Base-by-base conservation (phyloP, 805 yeast genomes). In the Suhomyces xylopsoci region DNA sequence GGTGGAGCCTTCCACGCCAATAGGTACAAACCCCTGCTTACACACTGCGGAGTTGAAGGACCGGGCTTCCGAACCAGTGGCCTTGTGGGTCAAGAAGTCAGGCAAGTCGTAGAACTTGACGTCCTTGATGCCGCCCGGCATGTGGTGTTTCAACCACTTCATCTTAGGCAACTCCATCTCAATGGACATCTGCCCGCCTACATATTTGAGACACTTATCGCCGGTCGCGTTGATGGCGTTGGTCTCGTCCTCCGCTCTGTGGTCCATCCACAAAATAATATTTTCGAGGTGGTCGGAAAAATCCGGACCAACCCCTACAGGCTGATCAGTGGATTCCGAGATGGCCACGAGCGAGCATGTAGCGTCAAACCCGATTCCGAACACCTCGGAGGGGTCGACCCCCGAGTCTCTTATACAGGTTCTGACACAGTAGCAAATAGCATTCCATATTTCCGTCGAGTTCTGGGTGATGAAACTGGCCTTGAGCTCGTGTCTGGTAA, bases 131-230 rank as follows among this genome's bases (percentile, higher is more conserved):
- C 80, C 80, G 32, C 74, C 72, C 3, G 96, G 88, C 76, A 91
- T 73, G 69, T 94, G 79, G 68, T 88, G 85, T 68, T 93, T 93
- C 64, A 94, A 80, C 99, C 99, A 94, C 73, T 89, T 88, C 74
- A 90, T 91, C 72, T 94, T 94, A 55, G 99, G 99, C 58, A 94
- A 79, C 67, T 94, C 98, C 98, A 94, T 94, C 70, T 93, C 99
- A 63, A 94, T 88, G 48, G 97, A 91, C 97, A 94, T 93, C 62
- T 85, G 86, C 17, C 98, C 98, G 54, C 99, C 99, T 17, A 94
- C 98, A 67, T 90, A 94, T 67, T 89, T 87, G 63, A 94, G 78
- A 53, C 89, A 83, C 63, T 81, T 83, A 64, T 90, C 96, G 34
- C 81, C 80, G 0, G 97, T 87, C 42, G 85, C 82, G 70, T 93